phyloP scores from a whole-genome alignment of 2,329 filamentous ascomycete species.

The Pestalotiopsis fici region DNA sequence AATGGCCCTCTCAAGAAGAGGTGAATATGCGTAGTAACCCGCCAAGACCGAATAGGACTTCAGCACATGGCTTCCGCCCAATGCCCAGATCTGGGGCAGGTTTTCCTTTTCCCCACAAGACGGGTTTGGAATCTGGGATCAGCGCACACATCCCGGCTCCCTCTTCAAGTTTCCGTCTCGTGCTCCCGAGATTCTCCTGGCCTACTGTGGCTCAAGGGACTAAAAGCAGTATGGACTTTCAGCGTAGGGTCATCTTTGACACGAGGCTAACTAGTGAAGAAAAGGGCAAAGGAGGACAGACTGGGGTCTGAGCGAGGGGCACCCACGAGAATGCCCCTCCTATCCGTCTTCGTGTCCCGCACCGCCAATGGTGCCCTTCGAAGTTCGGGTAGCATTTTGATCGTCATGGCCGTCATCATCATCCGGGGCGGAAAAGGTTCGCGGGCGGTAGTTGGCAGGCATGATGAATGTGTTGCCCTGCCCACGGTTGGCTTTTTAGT shows the following conservation, averaged over 20 bases:
- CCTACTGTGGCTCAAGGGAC: not conserved
- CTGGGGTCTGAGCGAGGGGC: not conserved
- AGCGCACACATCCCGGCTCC: not conserved
- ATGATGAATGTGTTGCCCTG: too few species aligned
- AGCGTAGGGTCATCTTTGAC: constrained; percentile 2
- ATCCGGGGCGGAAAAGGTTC: not conserved
- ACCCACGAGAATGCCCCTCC: constrained; percentile 10
- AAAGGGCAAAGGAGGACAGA: too few species aligned
- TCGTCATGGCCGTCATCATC: not conserved
- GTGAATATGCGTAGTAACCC: not conserved
- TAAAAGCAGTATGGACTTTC: not conserved
- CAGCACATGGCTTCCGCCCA: not conserved
- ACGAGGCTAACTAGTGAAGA: not conserved
- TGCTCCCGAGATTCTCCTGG: not conserved
- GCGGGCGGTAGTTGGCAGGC: not conserved
- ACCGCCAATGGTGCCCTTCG: not conserved
- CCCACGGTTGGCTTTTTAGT: too few species aligned
- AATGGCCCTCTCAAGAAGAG: not conserved
- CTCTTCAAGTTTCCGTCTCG: not conserved
- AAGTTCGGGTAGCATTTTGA: not conserved
- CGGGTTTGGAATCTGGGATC: not conserved
- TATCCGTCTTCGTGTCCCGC: not conserved
- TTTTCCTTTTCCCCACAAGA: not conserved
- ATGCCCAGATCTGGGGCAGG: not conserved
- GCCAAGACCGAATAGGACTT: not conserved